phyloP scores from a whole-genome alignment of 371 early-diverging fungal species.

The Thermomucor indicae-seudaticae region DNA sequence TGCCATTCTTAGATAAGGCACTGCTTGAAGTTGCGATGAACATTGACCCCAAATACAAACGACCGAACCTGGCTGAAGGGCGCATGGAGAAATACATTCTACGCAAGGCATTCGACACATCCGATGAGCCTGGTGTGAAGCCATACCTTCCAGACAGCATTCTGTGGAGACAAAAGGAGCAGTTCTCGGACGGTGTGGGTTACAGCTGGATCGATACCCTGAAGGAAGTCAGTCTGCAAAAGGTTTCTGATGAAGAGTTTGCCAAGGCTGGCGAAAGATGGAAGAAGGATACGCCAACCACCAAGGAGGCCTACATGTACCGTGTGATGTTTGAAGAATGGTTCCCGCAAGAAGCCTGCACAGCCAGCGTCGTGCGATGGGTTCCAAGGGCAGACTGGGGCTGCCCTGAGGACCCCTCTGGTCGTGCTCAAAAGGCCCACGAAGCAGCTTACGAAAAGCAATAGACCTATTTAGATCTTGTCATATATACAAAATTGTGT shows the following conservation, averaged over 20 bases:
- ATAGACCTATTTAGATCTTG: too few relatives aligned
- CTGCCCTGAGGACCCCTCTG: conserved; percentile 94
- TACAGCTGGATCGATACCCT: conserved; percentile 95
- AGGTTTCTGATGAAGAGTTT: conserved; percentile 76
- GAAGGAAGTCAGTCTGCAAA: conserved; percentile 64
- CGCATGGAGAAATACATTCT: conserved; percentile 86
- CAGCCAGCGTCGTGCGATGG: conserved; percentile 90
- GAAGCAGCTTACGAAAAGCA: conserved; percentile 62
- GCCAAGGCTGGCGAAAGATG: conserved; percentile 67
- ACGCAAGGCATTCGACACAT: conserved; percentile 82
- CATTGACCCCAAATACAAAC: conserved; percentile 76
- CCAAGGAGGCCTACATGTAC: conserved; percentile 96
- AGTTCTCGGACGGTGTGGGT: conserved; percentile 97
- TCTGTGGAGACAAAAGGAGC: conserved; percentile 97
- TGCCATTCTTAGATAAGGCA: conserved; percentile 90
- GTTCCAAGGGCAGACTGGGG: conserved; percentile 97
- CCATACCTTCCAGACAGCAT: conserved; percentile 90
- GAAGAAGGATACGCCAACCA: conserved; percentile 86
- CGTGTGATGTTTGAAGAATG: conserved; percentile 86
- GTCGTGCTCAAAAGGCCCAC: conserved; percentile 93
- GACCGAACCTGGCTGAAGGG: conserved; percentile 58
- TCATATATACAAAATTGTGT: too few relatives aligned
- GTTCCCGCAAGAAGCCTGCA: conserved; percentile 89
- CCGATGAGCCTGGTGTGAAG: conserved; percentile 56
- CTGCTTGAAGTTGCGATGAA: conserved; percentile 89